Conservation (phyloP, 1,284 basidiomycete species). For the Apiotrichum gamsii region DNA sequence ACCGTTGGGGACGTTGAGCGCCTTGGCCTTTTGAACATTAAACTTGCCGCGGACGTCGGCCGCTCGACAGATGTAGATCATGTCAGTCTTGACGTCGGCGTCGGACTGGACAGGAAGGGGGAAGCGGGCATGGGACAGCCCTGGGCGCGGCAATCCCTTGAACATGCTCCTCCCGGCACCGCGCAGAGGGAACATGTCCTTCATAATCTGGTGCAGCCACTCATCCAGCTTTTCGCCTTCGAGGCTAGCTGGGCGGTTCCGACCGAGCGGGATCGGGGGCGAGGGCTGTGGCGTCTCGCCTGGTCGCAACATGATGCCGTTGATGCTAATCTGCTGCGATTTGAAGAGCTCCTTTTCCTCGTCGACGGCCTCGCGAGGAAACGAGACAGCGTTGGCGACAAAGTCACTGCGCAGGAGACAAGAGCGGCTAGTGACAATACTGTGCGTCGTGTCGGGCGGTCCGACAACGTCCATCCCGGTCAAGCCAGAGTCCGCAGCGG, state of each 20-base stretch:
- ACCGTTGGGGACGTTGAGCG: conserved; percentile 62
- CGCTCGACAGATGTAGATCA: conserved; percentile 66
- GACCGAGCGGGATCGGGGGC: too few species aligned
- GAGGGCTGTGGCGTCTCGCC: too few species aligned
- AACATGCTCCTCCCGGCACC: too few species aligned
- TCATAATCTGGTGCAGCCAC: conserved; percentile 13
- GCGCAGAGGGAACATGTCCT: conserved; percentile 22
- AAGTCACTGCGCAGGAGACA: conserved; percentile 24
- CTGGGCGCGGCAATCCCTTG: conserved; percentile 3
- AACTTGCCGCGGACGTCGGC: conserved; percentile 81
- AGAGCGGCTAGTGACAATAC: conserved; percentile 57
- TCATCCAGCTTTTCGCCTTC: too few species aligned
- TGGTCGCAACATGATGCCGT: conserved; percentile 24
- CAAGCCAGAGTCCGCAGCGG: conserved; percentile 65
- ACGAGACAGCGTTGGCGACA: conserved; percentile 10
- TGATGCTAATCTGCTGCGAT: conserved; percentile 25
- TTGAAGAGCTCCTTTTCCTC: conserved; percentile 22
- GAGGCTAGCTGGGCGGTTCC: too few species aligned
- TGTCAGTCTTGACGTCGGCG: conserved; percentile 31
- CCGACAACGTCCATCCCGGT: conserved; percentile 60
- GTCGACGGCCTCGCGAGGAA: conserved; percentile 7
- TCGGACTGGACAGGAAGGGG: conserved; percentile 25
- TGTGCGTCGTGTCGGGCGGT: conserved; percentile 64
- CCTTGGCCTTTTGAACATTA: conserved; percentile 60
- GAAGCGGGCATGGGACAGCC: conserved; percentile 15